phyloP scores from a whole-genome alignment of 2,329 filamentous ascomycete species.

The Trichoderma aggressivum region DNA sequence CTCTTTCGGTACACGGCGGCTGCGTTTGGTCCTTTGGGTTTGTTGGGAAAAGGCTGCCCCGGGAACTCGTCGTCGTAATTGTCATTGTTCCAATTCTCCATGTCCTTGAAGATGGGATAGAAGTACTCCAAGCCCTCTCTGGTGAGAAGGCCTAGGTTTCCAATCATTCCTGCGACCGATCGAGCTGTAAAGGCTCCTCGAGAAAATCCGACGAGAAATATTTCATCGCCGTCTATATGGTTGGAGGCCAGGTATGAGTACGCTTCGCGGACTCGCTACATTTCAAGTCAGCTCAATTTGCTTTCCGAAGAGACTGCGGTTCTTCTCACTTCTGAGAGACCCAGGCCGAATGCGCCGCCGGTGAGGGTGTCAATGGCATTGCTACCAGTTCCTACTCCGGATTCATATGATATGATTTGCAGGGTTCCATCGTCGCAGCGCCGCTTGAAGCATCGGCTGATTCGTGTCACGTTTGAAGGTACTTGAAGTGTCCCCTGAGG shows the following conservation, averaged over 20 bases:
- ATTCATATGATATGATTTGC: constrained; percentile 60
- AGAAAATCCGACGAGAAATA: constrained; percentile 56
- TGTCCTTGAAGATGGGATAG: constrained; percentile 54
- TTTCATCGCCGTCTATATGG: constrained; percentile 56
- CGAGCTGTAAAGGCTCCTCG: constrained; percentile 57
- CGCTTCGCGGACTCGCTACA: constrained; percentile 54
- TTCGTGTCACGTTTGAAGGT: constrained; percentile 59
- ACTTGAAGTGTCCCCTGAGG: constrained; percentile 44
- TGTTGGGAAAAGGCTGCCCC: constrained; percentile 44
- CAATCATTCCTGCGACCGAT: constrained; percentile 54
- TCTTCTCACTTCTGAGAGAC: constrained; percentile 47
- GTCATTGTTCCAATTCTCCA: constrained; percentile 49
- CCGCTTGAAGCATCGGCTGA: constrained; percentile 55
- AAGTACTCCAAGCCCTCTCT: constrained; percentile 53
- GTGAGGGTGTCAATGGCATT: constrained; percentile 48
- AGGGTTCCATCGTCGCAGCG: constrained; percentile 49
- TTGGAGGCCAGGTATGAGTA: constrained; percentile 62
- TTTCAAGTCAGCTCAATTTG: neutral
- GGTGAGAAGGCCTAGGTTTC: constrained; percentile 49
- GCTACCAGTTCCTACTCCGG: constrained; percentile 55
- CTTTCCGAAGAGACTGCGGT: neutral
- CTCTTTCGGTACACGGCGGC: constrained; percentile 41
- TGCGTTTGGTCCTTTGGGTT: constrained; percentile 45
- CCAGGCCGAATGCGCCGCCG: constrained; percentile 54
- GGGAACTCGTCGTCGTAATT: constrained; percentile 48